Evolutionary conservation across 495 filamentous ascomycete species (phyloP).

Genomic region (Margaritispora aquatica): DNA sequence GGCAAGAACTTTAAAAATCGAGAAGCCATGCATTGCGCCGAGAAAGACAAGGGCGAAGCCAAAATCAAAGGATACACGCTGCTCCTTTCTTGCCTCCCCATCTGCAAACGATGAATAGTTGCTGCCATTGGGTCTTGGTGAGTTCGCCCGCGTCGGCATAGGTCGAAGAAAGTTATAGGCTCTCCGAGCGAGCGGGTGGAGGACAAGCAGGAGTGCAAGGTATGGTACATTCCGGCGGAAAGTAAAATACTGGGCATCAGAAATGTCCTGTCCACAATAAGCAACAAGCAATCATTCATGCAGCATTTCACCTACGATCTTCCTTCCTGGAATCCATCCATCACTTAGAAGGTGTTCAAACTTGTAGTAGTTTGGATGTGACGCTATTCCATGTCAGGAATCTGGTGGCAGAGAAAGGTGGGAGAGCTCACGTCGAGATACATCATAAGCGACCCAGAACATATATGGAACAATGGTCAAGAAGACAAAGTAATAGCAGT

Average conservation of each 20-base stretch:
- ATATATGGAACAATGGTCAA: constrained; percentile 68
- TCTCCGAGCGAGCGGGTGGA: constrained; percentile 74
- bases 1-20: constrained; percentile 68
- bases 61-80: constrained; percentile 79
- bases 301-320: constrained; percentile 55
- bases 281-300: not conserved
- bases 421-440: constrained; percentile 69
- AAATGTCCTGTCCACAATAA: constrained; percentile 60
- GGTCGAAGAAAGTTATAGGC: constrained; percentile 47
- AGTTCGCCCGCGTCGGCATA: constrained; percentile 5
- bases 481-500: constrained; percentile 71
- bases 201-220: constrained; percentile 58
- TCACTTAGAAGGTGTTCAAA: constrained; percentile 64
- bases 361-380: constrained; percentile 71
- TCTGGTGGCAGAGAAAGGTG: not conserved
- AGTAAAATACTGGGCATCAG: constrained; percentile 79
- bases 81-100: constrained; percentile 62
- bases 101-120: constrained; percentile 35
- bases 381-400: constrained; percentile 46
- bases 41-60: constrained; percentile 77
- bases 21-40: constrained; percentile 74
- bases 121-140: constrained; percentile 11
- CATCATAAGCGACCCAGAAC: constrained; percentile 81
- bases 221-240: constrained; percentile 86
- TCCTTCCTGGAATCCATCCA: constrained; percentile 94